Conservation (phyloP, 805 yeast genomes). For the Candida mattraensis region DNA sequence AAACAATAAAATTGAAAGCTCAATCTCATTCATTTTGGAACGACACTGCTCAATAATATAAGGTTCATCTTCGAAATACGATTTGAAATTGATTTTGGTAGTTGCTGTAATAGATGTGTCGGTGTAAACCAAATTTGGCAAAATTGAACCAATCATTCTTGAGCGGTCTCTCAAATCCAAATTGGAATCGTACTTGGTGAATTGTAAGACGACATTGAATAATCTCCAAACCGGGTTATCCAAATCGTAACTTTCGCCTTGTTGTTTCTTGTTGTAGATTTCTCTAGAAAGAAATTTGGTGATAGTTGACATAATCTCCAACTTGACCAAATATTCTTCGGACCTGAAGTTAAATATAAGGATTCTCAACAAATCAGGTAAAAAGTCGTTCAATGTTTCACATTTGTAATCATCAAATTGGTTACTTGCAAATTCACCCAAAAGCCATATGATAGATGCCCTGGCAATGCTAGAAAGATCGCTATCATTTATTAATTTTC, state of each 20-base stretch:
- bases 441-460: slow-evolving; percentile 85
- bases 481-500: slow-evolving; percentile 24
- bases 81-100: slow-evolving; percentile 19
- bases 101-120: slow-evolving; percentile 28
- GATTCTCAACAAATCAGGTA: slow-evolving; percentile 74
- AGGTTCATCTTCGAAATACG: slow-evolving; percentile 14
- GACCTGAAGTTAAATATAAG: slow-evolving; percentile 51
- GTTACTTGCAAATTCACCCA: slow-evolving; percentile 69
- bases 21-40: slow-evolving; percentile 27
- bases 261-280: slow-evolving; percentile 40
- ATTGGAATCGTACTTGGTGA: slow-evolving; percentile 71
- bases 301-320: slow-evolving; percentile 69
- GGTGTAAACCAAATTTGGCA: slow-evolving; percentile 42
- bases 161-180: slow-evolving; percentile 86
- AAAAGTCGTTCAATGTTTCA: slow-evolving; percentile 37
- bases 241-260: slow-evolving; percentile 32
- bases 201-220: slow-evolving; percentile 59
- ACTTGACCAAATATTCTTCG: slow-evolving; percentile 59
- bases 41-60: slow-evolving; percentile 15
- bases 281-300: slow-evolving; percentile 68
- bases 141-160: slow-evolving; percentile 63
- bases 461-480: slow-evolving; percentile 46
- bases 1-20: slow-evolving; percentile 30
- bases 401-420: slow-evolving; percentile 16
- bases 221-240: slow-evolving; percentile 44